Base-by-base conservation (phyloP, 768 basidiomycete species). In the Calocybe indica region DNA sequence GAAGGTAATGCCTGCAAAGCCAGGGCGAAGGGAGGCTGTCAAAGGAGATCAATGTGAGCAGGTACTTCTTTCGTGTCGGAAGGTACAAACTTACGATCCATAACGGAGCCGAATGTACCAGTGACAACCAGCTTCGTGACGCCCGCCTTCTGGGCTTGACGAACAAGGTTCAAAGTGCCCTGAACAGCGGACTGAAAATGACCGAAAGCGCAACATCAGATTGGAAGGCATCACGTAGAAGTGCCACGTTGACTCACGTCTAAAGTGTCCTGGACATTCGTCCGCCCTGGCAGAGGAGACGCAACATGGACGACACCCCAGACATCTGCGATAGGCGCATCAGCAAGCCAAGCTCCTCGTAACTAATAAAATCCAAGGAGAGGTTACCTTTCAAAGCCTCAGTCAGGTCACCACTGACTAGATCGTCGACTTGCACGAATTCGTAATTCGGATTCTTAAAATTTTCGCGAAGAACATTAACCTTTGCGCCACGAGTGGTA, bases 231-330 rank as follows among this genome's bases (percentile, higher is more conserved):
- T 15, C 40, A 15, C 2, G 12, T 11, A 14, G 28, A n/a, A 12
- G 5, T 12, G 44, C 8, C 2, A 40, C 9, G 14, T 15, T 9
- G 40, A 32, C 56, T 51, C n/a, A 59, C 58, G 22, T 61, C 48
- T 29, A 61, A 39, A n/a, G 53, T 55, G 33, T 53, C 54, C 5
- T 61, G 45, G n/a, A 55, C 52, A 32, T 31, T 29, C 15, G 56
- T 53, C n/a, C 52, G 55, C 30, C 58, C 54, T 1, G 53, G 54
- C 32, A 60, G 55, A 2, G 60, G 60, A 7, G 67, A 67, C 9
- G 68, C 69, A 28, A 62, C 61, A 49, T 73, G 71, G 11, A 58
- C 54, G 38, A 78, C 63, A 3, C 65, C 75, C 35, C 68, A 63
- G 22, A 76, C 68, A 7, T 67, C 74, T 59, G 8, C 11, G 15